Evolutionary conservation across 1,139 yeast species (phyloP).

Genomic region (Wickerhamomyces sp.): DNA sequence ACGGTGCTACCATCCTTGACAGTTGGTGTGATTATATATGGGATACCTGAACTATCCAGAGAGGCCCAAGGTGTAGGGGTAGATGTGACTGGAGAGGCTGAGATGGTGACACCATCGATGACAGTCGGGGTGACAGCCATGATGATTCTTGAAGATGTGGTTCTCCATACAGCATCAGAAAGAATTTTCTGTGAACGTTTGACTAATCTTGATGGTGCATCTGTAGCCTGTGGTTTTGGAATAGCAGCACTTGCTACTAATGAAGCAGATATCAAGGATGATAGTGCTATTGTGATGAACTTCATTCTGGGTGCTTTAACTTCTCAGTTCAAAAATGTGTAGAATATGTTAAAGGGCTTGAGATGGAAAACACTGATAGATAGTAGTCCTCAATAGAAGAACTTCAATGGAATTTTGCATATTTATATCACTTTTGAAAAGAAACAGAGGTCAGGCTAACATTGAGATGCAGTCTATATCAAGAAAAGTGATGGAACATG

Average conservation of each 20-base stretch:
- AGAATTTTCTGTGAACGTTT: conserved; percentile 28
- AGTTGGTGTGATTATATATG: conserved; percentile 33
- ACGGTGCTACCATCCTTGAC: conserved; percentile 27
- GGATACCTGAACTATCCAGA: conserved; percentile 34
- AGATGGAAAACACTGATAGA: no score
- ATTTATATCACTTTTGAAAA: no score
- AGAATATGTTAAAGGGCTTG: no score
- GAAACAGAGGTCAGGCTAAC: no score
- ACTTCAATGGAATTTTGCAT: no score
- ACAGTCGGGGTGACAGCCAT: conserved; percentile 34
- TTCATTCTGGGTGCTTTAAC: neutral
- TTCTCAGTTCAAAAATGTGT: no score
- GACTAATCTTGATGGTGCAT: conserved; percentile 17
- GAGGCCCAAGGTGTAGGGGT: conserved; percentile 34
- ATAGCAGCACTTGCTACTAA: conserved; percentile 21
- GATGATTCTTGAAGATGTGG: conserved; percentile 27
- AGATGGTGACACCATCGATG: conserved; percentile 35
- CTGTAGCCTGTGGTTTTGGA: conserved; percentile 17
- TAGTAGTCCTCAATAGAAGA: no score
- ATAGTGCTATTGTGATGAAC: neutral
- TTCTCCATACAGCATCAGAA: conserved; percentile 31
- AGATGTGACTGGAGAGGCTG: conserved; percentile 31
- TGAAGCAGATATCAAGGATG: conserved; percentile 8
- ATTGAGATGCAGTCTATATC: no score
- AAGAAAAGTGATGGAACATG: no score